These are phyloP conservation scores for Xylariales sp. DNA, from an alignment of 2,329 filamentous ascomycete species.

Conservation along the genomic window DNA sequence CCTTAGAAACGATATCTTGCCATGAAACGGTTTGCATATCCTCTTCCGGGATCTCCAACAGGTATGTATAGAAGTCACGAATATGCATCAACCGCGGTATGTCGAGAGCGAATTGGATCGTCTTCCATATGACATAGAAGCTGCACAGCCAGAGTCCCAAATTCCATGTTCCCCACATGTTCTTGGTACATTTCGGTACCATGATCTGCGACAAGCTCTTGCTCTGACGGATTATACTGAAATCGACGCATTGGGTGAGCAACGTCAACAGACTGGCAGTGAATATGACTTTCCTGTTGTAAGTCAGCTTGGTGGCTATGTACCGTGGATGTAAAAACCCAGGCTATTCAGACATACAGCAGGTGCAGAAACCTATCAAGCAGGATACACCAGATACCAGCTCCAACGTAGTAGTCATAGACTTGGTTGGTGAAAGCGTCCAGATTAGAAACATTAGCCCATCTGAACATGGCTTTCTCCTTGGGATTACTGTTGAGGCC, in stretches of 20 bases:
- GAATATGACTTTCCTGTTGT: constrained; percentile 67
- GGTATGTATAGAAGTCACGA: constrained; percentile 78
- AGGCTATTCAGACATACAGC: constrained; percentile 50
- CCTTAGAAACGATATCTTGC: constrained; percentile 81
- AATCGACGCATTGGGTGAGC: constrained; percentile 81
- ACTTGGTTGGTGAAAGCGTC: constrained; percentile 82
- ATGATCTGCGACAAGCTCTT: constrained; percentile 48
- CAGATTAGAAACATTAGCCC: constrained; percentile 85
- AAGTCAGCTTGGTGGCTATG: constrained; percentile 5
- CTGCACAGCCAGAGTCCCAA: constrained; percentile 78
- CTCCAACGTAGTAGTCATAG: constrained; percentile 79
- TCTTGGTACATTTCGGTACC: constrained; percentile 69
- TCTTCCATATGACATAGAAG: constrained; percentile 79
- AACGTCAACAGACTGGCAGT: constrained; percentile 80
- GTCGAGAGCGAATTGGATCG: constrained; percentile 69
- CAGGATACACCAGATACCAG: constrained; percentile 81
- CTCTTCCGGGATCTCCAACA: constrained; percentile 73
- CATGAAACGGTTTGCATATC: constrained; percentile 94
- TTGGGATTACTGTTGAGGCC: constrained; percentile 35
- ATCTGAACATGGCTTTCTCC: constrained; percentile 84
- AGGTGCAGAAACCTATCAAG: constrained; percentile 68
- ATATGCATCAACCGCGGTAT: constrained; percentile 69
- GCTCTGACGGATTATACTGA: constrained; percentile 66
- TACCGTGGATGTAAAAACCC: too few relatives aligned
- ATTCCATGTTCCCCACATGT: constrained; percentile 73